Conservation (phyloP, 202 grass and related monocot species). For the Panicum virgatum region DNA sequence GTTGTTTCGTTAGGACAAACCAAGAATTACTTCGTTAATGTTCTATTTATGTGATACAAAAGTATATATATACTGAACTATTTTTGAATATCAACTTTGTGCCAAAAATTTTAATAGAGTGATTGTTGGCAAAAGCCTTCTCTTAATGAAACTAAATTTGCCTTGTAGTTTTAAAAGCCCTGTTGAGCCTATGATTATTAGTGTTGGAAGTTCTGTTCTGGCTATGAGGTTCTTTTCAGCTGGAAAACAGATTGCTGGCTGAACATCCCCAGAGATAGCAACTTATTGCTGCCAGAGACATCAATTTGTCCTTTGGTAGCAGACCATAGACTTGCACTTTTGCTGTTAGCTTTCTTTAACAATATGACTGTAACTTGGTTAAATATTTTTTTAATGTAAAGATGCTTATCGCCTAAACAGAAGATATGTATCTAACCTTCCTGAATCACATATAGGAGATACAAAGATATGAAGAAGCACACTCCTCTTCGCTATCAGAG, state of each 20-base stretch:
- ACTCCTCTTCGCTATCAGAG: conserved; percentile 55
- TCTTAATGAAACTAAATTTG: neutral
- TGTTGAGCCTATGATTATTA: conserved; percentile 5
- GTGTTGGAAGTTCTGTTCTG: neutral
- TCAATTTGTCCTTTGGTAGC: conserved; percentile 10
- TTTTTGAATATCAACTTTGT: neutral
- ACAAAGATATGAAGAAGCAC: conserved; percentile 71
- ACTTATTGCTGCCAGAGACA: neutral
- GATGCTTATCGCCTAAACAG: neutral
- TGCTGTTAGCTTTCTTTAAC: neutral
- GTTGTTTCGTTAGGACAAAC: neutral
- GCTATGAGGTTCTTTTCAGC: neutral
- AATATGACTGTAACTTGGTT: neutral
- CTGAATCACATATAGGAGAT: conserved; percentile 67
- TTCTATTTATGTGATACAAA: no score
- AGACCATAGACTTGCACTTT: neutral
- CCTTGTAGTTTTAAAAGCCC: neutral
- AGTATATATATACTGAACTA: no score
- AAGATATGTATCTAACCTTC: conserved; percentile 38
- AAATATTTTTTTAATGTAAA: conserved; percentile 13
- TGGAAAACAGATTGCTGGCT: conserved; percentile 1
- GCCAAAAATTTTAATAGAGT: no score
- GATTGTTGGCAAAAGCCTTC: neutral
- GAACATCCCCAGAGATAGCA: conserved; percentile 5
- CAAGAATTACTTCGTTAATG: no score